Percentiles rank a stretch among this genome's conserved stretches.
phyloP scores from a whole-genome alignment of 129 eudicot species.

The Artemisia tridentata region DNA sequence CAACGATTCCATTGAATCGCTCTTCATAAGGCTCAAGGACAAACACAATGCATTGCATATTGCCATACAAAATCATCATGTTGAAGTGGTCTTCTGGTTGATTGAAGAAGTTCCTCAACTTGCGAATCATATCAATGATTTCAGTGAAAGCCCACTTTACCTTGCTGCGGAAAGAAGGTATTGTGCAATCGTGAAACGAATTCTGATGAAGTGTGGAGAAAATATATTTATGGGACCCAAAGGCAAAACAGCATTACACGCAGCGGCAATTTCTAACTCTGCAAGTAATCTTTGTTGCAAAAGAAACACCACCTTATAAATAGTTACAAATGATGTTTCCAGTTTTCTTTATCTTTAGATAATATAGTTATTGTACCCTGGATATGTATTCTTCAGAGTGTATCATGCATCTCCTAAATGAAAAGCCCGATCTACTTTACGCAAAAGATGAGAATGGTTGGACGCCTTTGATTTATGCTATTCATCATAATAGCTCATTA shows the following conservation, averaged over 20 bases:
- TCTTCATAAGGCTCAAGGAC: not conserved
- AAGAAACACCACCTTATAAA: no score
- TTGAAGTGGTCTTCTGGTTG: not conserved
- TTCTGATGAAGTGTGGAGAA: no score
- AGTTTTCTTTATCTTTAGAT: no score
- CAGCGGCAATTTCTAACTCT: not conserved
- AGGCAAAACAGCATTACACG: conserved; percentile 2
- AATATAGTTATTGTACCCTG: not conserved
- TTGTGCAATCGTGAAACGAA: not conserved
- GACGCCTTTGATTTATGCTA: no score
- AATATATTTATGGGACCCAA: not conserved
- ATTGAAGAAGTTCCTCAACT: not conserved
- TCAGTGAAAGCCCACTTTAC: not conserved
- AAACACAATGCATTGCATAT: not conserved
- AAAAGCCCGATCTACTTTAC: no score
- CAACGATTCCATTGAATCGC: not conserved
- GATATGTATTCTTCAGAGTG: no score
- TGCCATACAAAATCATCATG: conserved; percentile 5
- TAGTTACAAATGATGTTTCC: no score
- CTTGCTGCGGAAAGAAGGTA: not conserved
- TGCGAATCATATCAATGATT: not conserved
- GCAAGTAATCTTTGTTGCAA: no score
- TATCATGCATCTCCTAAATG: no score
- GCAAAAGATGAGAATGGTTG: no score
- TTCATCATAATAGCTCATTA: no score